These are phyloP conservation scores for Coffea eugenioides DNA, from an alignment of 257 asterid genomes.

Conservation along the genomic window DNA sequence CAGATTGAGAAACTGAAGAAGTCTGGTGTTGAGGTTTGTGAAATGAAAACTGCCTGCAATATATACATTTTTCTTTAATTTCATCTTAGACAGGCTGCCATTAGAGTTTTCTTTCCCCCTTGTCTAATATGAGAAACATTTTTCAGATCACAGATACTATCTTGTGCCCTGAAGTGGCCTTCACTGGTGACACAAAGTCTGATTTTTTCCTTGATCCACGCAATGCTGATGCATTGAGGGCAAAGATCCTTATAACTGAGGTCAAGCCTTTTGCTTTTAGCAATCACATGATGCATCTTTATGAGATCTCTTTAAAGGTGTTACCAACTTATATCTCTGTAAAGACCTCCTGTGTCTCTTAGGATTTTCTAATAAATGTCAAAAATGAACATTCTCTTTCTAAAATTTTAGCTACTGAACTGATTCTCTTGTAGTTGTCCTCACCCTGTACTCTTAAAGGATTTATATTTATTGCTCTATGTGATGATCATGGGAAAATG, in stretches of 20 bases:
- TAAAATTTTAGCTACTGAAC: conserved; percentile 1
- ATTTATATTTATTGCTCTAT: neutral
- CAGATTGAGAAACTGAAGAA: conserved; percentile 93
- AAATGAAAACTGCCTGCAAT: neutral
- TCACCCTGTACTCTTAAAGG: neutral
- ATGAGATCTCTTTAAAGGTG: neutral
- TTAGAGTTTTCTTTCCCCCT: neutral
- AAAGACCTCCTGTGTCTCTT: neutral
- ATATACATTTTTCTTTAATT: no score
- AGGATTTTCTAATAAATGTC: neutral
- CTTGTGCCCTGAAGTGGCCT: conserved; percentile 90
- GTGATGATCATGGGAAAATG: neutral
- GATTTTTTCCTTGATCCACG: conserved; percentile 78
- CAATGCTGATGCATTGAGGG: conserved; percentile 93
- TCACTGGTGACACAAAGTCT: conserved; percentile 92
- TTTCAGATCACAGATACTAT: conserved; percentile 83
- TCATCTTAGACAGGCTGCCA: neutral
- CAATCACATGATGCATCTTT: neutral
- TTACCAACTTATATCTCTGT: neutral
- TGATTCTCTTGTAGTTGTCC: neutral
- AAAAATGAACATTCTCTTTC: neutral
- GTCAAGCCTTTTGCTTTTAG: conserved; percentile 35
- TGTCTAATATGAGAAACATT: conserved; percentile 9
- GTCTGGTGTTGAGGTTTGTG: conserved; percentile 83
- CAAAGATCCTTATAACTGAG: conserved; percentile 91